Conservation (phyloP, 169 alveolate species). For the Cryptosporidium baileyi region DNA sequence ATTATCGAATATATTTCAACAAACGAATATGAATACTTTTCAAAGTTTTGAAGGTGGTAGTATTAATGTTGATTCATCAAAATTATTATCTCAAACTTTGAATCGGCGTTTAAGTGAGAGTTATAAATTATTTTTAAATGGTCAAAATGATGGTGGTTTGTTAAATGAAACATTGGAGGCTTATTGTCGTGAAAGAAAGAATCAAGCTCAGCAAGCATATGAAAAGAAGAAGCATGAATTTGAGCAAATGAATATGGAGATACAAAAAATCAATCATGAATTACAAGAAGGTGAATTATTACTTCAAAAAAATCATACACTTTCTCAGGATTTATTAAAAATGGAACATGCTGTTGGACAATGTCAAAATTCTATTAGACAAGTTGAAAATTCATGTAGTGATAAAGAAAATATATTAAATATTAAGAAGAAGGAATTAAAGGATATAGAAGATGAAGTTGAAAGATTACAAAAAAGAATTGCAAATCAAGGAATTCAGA, state of each 20-base stretch:
- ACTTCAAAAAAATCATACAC: constrained; percentile 55
- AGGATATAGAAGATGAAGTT: constrained; percentile 53
- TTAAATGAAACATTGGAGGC: constrained; percentile 58
- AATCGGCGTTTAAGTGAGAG: constrained; percentile 54
- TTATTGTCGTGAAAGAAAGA: constrained; percentile 65
- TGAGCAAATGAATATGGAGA: constrained; percentile 64
- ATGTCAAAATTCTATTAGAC: constrained; percentile 38
- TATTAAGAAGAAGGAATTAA: constrained; percentile 26
- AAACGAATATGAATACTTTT: not conserved
- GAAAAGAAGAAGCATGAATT: constrained; percentile 64
- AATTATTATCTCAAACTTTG: constrained; percentile 50
- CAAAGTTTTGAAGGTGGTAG: constrained; percentile 1
- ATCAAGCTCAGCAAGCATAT: constrained; percentile 63
- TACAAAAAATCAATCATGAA: constrained; percentile 53
- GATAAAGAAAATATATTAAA: constrained; percentile 33
- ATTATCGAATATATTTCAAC: constrained; percentile 10
- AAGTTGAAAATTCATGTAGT: constrained; percentile 47
- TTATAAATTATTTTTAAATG: constrained; percentile 36
- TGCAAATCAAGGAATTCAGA: constrained; percentile 55
- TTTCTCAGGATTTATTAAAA: constrained; percentile 48
- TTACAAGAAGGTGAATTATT: constrained; percentile 60
- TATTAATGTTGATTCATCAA: constrained; percentile 26
- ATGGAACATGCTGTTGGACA: constrained; percentile 67
- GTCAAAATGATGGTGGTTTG: constrained; percentile 65
- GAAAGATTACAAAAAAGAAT: constrained; percentile 58